These are phyloP conservation scores for Solanum dulcamara DNA, from an alignment of 257 asterid genomes.

Conservation along the genomic window DNA sequence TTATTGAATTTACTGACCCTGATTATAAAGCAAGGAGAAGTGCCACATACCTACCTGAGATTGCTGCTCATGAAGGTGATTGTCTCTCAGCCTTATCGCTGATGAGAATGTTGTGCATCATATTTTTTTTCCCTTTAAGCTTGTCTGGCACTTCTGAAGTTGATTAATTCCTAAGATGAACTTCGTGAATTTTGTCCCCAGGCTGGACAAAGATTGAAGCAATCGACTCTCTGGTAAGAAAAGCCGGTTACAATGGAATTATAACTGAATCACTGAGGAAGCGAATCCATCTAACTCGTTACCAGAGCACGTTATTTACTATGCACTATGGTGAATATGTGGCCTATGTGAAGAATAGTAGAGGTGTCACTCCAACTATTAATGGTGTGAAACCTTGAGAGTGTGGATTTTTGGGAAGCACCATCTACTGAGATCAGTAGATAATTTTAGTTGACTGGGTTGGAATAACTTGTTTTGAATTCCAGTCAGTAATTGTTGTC, in stretches of 20 bases:
- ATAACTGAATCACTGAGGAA: conserved; percentile 27
- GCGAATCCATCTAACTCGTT: conserved; percentile 50
- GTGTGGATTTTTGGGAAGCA: conserved; percentile 13
- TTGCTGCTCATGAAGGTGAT: conserved; percentile 94
- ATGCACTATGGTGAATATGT: conserved; percentile 69
- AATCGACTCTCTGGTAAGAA: conserved; percentile 67
- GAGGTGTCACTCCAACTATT: conserved; percentile 69
- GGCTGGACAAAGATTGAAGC: conserved; percentile 74
- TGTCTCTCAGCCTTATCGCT: background rate
- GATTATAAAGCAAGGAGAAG: conserved; percentile 47
- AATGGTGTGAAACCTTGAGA: conserved; percentile 44
- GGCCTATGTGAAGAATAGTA: conserved; percentile 54
- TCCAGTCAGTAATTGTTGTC: conserved; percentile 1
- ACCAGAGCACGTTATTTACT: conserved; percentile 77
- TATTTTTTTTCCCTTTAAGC: background rate
- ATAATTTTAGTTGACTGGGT: conserved; percentile 3
- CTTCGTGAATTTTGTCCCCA: conserved; percentile 2
- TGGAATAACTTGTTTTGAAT: background rate
- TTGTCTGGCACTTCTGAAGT: background rate
- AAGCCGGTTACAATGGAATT: conserved; percentile 59
- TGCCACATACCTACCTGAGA: conserved; percentile 94
- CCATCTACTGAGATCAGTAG: conserved; percentile 4
- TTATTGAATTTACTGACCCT: conserved; percentile 84
- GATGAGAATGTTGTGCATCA: background rate
- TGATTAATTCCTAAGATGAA: background rate